phyloP scores from a whole-genome alignment of 352 stramenopile genomes.

The Phytophthora brassicae region DNA sequence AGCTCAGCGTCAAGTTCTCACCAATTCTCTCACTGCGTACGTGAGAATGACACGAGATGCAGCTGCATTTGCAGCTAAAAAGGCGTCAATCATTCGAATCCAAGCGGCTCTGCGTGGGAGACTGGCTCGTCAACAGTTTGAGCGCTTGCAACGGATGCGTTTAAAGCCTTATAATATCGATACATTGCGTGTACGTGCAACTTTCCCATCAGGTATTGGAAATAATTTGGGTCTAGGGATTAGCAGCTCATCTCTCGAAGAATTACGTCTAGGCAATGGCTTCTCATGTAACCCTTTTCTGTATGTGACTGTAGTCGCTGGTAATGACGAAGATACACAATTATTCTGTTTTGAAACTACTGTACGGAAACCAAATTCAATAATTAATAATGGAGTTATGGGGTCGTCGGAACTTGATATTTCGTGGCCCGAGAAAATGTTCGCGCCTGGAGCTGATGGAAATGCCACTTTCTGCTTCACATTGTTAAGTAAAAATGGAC shows the following conservation, averaged over 20 bases:
- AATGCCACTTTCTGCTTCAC: conserved; percentile 75
- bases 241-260: conserved; percentile 27
- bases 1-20: conserved; percentile 52
- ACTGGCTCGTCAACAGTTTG: conserved; percentile 52
- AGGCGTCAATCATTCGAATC: conserved; percentile 55
- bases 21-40: conserved; percentile 57
- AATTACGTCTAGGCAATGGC: conserved; percentile 63
- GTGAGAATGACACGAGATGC: conserved; percentile 70
- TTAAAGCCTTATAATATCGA: conserved; percentile 65
- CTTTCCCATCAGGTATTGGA: conserved; percentile 7
- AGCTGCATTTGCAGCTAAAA: conserved; percentile 56
- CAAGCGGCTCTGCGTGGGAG: conserved; percentile 53
- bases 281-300: conserved; percentile 78
- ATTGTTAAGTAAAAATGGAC: conserved; percentile 72
- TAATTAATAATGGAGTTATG: background rate
- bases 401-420: conserved; percentile 35
- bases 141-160: conserved; percentile 47
- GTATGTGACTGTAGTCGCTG: conserved; percentile 69
- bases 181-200: conserved; percentile 26
- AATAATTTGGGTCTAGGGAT: conserved; percentile 12
- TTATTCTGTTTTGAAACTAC: conserved; percentile 74
- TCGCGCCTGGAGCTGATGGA: conserved; percentile 66
- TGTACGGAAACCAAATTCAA: conserved; percentile 37
- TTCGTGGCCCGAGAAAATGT: conserved; percentile 58
- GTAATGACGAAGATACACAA: conserved; percentile 62